A percentile compares a stretch with the other conserved stretches of the same genome.
phyloP scores from a whole-genome alignment of 257 asterid genomes.

The Eustoma russellianum region DNA sequence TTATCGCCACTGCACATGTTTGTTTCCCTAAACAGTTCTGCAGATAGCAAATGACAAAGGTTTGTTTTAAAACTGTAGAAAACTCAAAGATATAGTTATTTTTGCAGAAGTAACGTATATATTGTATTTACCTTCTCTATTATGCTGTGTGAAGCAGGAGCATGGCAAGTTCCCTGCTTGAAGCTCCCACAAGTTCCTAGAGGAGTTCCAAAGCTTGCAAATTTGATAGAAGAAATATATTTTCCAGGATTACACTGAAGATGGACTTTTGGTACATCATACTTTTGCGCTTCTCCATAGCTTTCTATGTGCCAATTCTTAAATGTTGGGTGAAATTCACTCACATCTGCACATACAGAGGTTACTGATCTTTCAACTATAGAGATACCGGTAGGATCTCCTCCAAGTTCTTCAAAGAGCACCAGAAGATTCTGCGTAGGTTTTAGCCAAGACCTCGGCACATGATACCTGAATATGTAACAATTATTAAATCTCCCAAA shows the following conservation, averaged over 20 bases:
- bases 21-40: constrained; percentile 79
- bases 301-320: constrained; percentile 78
- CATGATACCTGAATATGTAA: constrained; percentile 53
- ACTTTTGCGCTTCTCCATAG: constrained; percentile 45
- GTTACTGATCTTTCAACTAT: constrained; percentile 64
- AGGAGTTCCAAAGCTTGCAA: constrained; percentile 98
- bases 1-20: constrained; percentile 57
- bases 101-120: too few relatives aligned
- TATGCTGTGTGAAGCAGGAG: constrained; percentile 47
- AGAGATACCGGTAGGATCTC: constrained; percentile 68
- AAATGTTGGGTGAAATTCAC: constrained; percentile 81
- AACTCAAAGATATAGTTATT: neutral
- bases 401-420: constrained; percentile 87
- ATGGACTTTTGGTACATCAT: constrained; percentile 64
- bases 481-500: too few relatives aligned
- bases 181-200: constrained; percentile 80
- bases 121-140: constrained; percentile 49
- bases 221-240: constrained; percentile 68
- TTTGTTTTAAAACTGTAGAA: neutral
- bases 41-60: constrained; percentile 7
- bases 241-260: constrained; percentile 59
- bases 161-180: constrained; percentile 86
- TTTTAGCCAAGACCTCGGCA: constrained; percentile 84
- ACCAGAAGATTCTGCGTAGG: constrained; percentile 70
- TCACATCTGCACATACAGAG: constrained; percentile 71